Conservation (phyloP, 768 basidiomycete genomes). For the Lactarius sanguifluus region DNA sequence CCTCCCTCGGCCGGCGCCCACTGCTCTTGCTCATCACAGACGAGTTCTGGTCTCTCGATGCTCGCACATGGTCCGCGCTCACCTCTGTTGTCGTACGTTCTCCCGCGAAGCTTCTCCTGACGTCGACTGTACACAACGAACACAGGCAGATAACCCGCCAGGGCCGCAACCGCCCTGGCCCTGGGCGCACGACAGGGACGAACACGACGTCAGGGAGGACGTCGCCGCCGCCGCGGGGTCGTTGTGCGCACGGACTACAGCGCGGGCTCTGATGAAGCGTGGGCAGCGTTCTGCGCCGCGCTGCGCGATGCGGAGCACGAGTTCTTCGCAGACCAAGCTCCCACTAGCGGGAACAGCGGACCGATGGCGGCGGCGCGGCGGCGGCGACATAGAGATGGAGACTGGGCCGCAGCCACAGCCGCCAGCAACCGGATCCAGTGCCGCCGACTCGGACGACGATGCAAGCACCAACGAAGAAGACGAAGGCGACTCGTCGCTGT, state of each 20-base stretch:
- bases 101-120: background rate
- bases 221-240: conserved; percentile 55
- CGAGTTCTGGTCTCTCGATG: conserved; percentile 24
- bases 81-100: background rate
- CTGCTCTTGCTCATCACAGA: conserved; percentile 15
- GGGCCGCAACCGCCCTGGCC: conserved; percentile 22
- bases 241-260: conserved; percentile 74
- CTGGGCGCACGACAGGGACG: conserved; percentile 55
- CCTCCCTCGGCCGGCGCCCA: conserved; percentile 6
- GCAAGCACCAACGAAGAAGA: conserved; percentile 24
- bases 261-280: conserved; percentile 54
- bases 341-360: conserved; percentile 13
- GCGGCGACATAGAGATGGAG: conserved; percentile 19
- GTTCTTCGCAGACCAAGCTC: conserved; percentile 36
- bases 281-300: conserved; percentile 52
- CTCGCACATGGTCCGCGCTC: conserved; percentile 14
- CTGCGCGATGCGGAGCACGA: conserved; percentile 61
- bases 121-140: background rate
- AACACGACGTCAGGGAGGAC: conserved; percentile 45
- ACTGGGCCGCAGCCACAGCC: background rate
- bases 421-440: too few relatives aligned
- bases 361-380: conserved; percentile 26
- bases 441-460: background rate
- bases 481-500: conserved; percentile 40
- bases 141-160: background rate